Conservation (phyloP, 2,329 filamentous ascomycete species). For the Neofusicoccum kwambonambiense region DNA sequence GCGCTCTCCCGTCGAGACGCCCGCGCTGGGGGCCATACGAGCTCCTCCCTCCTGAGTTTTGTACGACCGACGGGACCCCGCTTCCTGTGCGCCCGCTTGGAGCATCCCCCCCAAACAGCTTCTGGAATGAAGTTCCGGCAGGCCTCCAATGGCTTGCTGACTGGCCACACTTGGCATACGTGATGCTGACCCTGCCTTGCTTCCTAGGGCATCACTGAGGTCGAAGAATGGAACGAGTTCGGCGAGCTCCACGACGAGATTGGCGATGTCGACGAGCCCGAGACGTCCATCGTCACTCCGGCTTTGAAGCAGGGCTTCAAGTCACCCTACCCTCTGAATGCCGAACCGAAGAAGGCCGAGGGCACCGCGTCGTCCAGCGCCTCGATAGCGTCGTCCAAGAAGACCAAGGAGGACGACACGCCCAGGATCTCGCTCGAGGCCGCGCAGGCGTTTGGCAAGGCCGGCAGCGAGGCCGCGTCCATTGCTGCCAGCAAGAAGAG, state of each 20-base stretch:
- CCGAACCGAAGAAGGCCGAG: constrained; percentile 17
- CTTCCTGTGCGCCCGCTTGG: not conserved
- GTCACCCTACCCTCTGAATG: constrained; percentile 20
- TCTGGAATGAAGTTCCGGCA: not conserved
- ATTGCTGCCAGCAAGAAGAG: constrained; percentile 37
- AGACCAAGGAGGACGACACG: constrained; percentile 27
- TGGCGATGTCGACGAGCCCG: constrained; percentile 46
- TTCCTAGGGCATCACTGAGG: constrained; percentile 78
- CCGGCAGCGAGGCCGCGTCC: constrained; percentile 38
- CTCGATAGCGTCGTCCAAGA: constrained; percentile 19
- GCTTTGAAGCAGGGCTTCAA: constrained; percentile 26
- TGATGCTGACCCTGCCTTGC: not conserved
- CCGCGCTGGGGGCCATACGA: constrained; percentile 2
- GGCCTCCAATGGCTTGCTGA: not conserved
- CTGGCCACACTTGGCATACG: not conserved
- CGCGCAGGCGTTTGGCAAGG: constrained; percentile 36
- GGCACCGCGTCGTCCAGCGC: constrained; percentile 12
- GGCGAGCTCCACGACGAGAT: constrained; percentile 89
- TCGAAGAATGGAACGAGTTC: constrained; percentile 99
- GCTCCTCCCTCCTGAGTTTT: not conserved
- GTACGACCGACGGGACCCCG: no score
- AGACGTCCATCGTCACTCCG: constrained; percentile 31
- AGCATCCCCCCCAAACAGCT: not conserved
- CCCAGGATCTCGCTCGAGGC: constrained; percentile 29
- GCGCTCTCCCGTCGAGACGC: not conserved